Conservation (phyloP, 768 basidiomycete genomes). For the Ramaria sp. region DNA sequence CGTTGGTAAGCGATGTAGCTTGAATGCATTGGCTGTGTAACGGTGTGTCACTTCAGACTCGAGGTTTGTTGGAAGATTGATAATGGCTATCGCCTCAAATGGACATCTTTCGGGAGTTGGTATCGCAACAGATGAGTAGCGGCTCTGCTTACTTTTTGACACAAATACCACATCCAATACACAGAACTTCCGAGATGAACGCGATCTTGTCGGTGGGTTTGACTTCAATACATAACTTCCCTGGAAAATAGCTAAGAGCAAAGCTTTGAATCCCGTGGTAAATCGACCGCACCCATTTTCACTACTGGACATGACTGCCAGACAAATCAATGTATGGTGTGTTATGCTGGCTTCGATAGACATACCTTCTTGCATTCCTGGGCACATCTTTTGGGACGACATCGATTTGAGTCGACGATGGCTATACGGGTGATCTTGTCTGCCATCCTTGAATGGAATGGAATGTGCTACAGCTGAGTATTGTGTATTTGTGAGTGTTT, state of each 20-base stretch:
- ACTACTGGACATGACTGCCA: slow-evolving; percentile 86
- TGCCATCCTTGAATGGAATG: slow-evolving; percentile 41
- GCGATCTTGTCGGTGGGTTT: slow-evolving; percentile 94
- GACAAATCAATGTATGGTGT: not conserved
- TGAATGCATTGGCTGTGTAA: slow-evolving; percentile 97
- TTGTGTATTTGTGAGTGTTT: slow-evolving; percentile 2
- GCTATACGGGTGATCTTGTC: slow-evolving; percentile 99
- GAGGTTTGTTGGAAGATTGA: slow-evolving; percentile 96
- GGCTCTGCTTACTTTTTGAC: slow-evolving; percentile 79
- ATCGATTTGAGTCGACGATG: slow-evolving; percentile 83
- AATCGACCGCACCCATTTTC: slow-evolving; percentile 68
- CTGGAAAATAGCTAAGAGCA: slow-evolving; percentile 25
- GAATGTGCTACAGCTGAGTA: not conserved
- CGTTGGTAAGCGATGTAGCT: slow-evolving; percentile 94
- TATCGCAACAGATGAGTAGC: not conserved
- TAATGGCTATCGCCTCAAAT: slow-evolving; percentile 97
- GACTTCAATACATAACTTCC: slow-evolving; percentile 98
- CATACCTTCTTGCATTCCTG: slow-evolving; percentile 96
- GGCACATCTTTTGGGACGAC: slow-evolving; percentile 94
- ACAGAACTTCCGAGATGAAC: slow-evolving; percentile 97
- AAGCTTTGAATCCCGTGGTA: not conserved
- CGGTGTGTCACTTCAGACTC: slow-evolving; percentile 95
- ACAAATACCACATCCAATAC: slow-evolving; percentile 99
- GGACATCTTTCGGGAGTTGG: slow-evolving; percentile 58
- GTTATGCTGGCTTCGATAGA: not conserved